These are phyloP conservation scores for Kluyveromyces starmeri DNA, from an alignment of 805 yeast genomes.

Conservation along the genomic window DNA sequence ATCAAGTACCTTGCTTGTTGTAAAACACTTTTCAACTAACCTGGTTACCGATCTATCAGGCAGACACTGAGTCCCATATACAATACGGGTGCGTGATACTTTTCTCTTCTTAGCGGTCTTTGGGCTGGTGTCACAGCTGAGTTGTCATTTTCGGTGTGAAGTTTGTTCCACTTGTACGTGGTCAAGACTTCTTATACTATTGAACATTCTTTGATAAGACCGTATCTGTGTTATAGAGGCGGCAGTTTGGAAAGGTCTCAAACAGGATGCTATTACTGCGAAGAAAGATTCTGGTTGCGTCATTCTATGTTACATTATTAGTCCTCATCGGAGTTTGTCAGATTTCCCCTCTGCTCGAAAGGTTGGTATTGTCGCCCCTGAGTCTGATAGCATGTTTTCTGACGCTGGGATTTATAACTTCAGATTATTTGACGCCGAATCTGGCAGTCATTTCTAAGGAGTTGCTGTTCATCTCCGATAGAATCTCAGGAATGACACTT, in stretches of 20 bases:
- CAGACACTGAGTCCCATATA: too few species aligned
- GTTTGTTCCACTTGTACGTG: too few species aligned
- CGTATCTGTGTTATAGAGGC: too few species aligned
- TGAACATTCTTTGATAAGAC: too few species aligned
- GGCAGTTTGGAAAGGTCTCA: neutral
- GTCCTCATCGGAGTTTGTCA: neutral
- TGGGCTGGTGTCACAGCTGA: too few species aligned
- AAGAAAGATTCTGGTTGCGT: neutral
- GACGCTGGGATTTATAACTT: slow-evolving; percentile 68
- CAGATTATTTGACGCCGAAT: slow-evolving; percentile 76
- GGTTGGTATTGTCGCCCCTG: slow-evolving; percentile 12
- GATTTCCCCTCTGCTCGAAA: neutral
- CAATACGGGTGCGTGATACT: too few species aligned
- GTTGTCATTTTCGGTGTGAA: too few species aligned
- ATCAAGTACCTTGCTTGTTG: too few species aligned
- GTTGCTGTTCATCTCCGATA: slow-evolving; percentile 56
- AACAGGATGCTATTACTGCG: neutral
- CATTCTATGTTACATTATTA: slow-evolving; percentile 4
- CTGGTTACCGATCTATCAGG: too few species aligned
- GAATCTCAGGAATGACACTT: slow-evolving; percentile 76
- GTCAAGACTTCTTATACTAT: too few species aligned
- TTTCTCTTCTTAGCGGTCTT: too few species aligned
- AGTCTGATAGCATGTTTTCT: slow-evolving; percentile 39
- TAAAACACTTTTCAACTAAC: too few species aligned
- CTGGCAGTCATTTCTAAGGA: slow-evolving; percentile 52